These are phyloP conservation scores for Ophiostoma himal-ulmi DNA, from an alignment of 2,329 filamentous ascomycete species.

Conservation along the genomic window DNA sequence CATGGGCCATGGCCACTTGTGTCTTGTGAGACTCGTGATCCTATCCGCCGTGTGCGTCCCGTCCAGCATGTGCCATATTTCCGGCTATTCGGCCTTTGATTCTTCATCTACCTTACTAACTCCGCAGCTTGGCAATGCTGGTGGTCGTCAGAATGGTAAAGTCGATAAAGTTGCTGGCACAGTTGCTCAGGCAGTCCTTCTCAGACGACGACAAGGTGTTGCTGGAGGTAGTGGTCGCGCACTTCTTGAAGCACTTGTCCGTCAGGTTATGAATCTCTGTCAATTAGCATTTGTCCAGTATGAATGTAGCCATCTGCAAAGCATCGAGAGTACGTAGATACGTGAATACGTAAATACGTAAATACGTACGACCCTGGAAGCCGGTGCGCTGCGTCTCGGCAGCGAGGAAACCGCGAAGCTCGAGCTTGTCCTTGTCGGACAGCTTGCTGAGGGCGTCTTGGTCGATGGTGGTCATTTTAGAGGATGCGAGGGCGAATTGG, in stretches of 20 bases:
- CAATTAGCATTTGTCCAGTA: not conserved
- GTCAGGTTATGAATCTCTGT: conserved; percentile 51
- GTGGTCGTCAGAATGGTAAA: conserved; percentile 77
- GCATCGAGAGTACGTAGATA: not conserved
- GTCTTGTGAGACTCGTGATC: not conserved
- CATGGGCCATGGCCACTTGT: conserved; percentile 4
- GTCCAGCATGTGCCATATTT: not conserved
- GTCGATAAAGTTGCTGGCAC: conserved; percentile 90
- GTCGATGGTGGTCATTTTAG: conserved; percentile 1
- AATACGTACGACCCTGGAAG: conserved; percentile 51
- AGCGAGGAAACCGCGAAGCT: conserved; percentile 78
- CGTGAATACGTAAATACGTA: conserved; percentile 33
- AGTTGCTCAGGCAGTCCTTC: conserved; percentile 81
- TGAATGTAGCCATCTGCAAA: no score
- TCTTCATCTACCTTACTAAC: conserved; percentile 28
- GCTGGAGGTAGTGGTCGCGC: conserved; percentile 66
- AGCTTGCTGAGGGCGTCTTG: conserved; percentile 39
- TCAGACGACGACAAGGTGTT: conserved; percentile 70
- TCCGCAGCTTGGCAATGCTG: conserved; percentile 64
- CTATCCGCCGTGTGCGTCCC: not conserved
- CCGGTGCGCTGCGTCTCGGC: conserved; percentile 82
- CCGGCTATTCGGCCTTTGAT: no score
- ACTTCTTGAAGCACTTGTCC: conserved; percentile 92
- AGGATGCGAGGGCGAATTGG: not conserved
- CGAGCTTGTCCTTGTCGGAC: conserved; percentile 73